phyloP scores from a whole-genome alignment of 352 stramenopile genomes.

The Globisporangium sylvaticum region DNA sequence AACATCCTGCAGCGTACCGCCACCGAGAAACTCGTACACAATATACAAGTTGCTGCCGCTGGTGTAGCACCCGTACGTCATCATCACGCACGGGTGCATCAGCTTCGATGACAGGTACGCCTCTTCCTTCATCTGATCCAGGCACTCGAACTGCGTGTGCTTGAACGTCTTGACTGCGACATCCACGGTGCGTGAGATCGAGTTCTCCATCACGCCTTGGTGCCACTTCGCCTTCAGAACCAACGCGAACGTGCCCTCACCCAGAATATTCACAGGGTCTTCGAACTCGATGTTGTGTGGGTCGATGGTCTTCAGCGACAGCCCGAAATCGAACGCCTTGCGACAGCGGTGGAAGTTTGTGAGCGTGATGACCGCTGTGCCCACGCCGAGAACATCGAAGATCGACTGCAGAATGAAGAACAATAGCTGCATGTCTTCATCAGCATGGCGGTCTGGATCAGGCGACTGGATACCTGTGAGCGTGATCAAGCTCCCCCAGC shows the following conservation, averaged over 20 bases:
- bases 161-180: constrained; percentile 84
- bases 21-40: constrained; percentile 76
- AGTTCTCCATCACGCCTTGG: constrained; percentile 44
- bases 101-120: constrained; percentile 76
- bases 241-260: constrained; percentile 75
- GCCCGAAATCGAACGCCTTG: constrained; percentile 71
- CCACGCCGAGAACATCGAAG: constrained; percentile 64
- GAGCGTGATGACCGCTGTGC: constrained; percentile 63
- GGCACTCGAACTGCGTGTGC: constrained; percentile 65
- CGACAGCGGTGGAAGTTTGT: constrained; percentile 72
- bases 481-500: constrained; percentile 68
- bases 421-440: constrained; percentile 25
- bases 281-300: constrained; percentile 77
- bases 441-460: constrained; percentile 14
- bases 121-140: constrained; percentile 82
- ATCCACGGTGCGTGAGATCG: constrained; percentile 43
- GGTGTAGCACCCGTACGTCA: constrained; percentile 82
- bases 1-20: constrained; percentile 75
- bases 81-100: constrained; percentile 78
- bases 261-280: constrained; percentile 71
- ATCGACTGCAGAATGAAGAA: constrained; percentile 57
- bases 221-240: constrained; percentile 73
- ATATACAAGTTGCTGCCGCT: constrained; percentile 78
- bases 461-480: constrained; percentile 45
- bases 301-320: constrained; percentile 77